Base-by-base conservation (phyloP, 2,329 filamentous ascomycete genomes). In the Coleophoma eucalyptorum region DNA sequence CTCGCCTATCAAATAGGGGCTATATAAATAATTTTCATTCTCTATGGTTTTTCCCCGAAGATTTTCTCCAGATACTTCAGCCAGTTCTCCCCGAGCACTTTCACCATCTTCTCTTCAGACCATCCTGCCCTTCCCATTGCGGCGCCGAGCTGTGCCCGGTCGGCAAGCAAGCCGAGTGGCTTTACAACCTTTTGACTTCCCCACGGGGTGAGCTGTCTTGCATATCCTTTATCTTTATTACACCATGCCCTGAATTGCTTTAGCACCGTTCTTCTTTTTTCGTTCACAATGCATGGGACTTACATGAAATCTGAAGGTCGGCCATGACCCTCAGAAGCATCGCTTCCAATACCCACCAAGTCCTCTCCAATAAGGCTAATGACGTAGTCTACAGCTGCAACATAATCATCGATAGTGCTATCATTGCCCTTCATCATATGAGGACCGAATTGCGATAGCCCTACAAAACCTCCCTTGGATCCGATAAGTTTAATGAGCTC, bases 291-390 rank as follows among this genome's bases (percentile, higher is more conserved):
- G 6, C 15, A 13, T 18, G n/a, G n/a, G n/a, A 43, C 42, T 5
- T 26, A 43, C 42, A 71, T 65, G 51, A 71, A 72, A 3, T 69
- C 67, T 43, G 67, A 68, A 1, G 69, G 69, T 19, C 67, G 55
- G 4, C 62, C 66, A 53, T 72, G 67, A 33, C 68, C 69, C 50
- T 72, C 68, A 43, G 67, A 64, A 2, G 67, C 70, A 3, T 43
- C 42, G 19, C 42, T 43, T 16, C 68, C 69, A 32, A 71, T 61
- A 64, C 65, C 21, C 57, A 63, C 54, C 65, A 71, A 53, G 61
- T 75, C 35, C 69, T 67, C 55, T 66, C 64, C 5, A 72, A 73
- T 3, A 72, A 77, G 55, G 72, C 74, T 34, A 72, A 77, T 51
- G 72, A 74, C 8, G 65, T 69, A 8, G 52, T 42, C 69, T 6